Percentiles rank a stretch among this genome's conserved stretches.
These are phyloP conservation scores for Bipolaris oryzae DNA, from an alignment of 2,329 filamentous ascomycete genomes.

Conservation along the genomic window DNA sequence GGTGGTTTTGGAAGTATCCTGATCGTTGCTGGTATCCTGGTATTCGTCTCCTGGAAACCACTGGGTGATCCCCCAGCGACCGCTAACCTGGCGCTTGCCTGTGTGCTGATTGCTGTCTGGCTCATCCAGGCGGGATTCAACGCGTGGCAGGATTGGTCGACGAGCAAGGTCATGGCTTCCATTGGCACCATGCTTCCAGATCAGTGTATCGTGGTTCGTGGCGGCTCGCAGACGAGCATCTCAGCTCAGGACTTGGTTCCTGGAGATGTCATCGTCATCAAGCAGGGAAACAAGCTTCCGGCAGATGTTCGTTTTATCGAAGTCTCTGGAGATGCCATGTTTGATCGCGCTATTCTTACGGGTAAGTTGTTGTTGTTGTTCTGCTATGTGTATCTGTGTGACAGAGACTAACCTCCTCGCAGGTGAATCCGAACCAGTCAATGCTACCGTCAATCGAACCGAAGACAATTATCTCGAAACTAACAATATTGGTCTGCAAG, in stretches of 20 bases:
- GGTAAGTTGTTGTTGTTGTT: constrained; percentile 48
- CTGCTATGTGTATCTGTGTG: neutral
- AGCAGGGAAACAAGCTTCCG: constrained; percentile 74
- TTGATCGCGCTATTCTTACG: constrained; percentile 76
- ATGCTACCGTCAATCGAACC: constrained; percentile 65
- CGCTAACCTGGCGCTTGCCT: constrained; percentile 74
- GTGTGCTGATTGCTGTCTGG: constrained; percentile 76
- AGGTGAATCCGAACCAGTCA: constrained; percentile 70
- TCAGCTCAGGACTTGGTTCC: constrained; percentile 69
- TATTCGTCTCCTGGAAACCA: constrained; percentile 78
- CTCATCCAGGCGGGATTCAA: constrained; percentile 57
- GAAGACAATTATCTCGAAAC: constrained; percentile 80
- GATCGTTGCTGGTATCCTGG: constrained; percentile 70
- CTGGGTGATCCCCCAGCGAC: constrained; percentile 72
- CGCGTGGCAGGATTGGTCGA: constrained; percentile 75
- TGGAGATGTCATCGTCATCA: constrained; percentile 71
- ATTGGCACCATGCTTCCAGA: constrained; percentile 83
- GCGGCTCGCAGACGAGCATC: constrained; percentile 59
- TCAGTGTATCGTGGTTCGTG: constrained; percentile 68
- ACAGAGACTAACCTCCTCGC: constrained; percentile 13
- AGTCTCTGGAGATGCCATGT: constrained; percentile 70
- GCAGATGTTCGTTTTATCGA: constrained; percentile 75
- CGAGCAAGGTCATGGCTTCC: constrained; percentile 76
- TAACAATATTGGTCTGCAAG: constrained; percentile 75
- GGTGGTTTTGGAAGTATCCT: constrained; percentile 77